phyloP scores from a whole-genome alignment of 352 stramenopile genomes.

The Phytophthora capsici region DNA sequence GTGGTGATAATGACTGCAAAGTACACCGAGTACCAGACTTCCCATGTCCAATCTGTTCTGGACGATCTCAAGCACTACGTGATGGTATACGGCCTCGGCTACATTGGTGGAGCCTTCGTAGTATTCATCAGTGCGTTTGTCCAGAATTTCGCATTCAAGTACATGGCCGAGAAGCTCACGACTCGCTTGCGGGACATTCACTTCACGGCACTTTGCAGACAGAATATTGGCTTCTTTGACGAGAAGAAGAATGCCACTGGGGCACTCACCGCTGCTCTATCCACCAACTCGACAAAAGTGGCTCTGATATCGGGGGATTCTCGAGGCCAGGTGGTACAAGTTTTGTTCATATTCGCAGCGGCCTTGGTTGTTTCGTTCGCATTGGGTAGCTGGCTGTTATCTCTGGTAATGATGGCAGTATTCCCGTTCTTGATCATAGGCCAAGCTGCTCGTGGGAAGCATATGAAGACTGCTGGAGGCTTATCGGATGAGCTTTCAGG shows the following conservation, averaged over 20 bases:
- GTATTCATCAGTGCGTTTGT: slow-evolving; percentile 37
- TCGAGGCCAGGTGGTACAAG: slow-evolving; percentile 49
- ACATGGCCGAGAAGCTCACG: slow-evolving; percentile 57
- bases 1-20: slow-evolving; percentile 23
- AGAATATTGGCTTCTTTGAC: not conserved
- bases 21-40: slow-evolving; percentile 28
- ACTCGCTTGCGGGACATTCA: slow-evolving; percentile 54
- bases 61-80: slow-evolving; percentile 51
- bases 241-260: slow-evolving; percentile 47
- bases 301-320: slow-evolving; percentile 57
- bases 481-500: slow-evolving; percentile 33
- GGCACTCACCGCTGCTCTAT: slow-evolving; percentile 51
- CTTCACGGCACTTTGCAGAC: slow-evolving; percentile 24
- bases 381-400: slow-evolving; percentile 1
- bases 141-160: slow-evolving; percentile 57
- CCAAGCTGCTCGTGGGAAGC: slow-evolving; percentile 32
- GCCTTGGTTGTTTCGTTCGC: slow-evolving; percentile 66
- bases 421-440: slow-evolving; percentile 67
- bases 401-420: slow-evolving; percentile 63
- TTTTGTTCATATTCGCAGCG: slow-evolving; percentile 49
- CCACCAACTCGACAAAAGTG: slow-evolving; percentile 55
- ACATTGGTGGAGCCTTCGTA: not conserved
- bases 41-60: slow-evolving; percentile 29
- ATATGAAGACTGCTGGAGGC: slow-evolving; percentile 36
- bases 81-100: not conserved